Evolutionary conservation across 2,329 filamentous ascomycete genomes (phyloP).

Genomic region (Stagonosporopsis cucurbitacearum): DNA sequence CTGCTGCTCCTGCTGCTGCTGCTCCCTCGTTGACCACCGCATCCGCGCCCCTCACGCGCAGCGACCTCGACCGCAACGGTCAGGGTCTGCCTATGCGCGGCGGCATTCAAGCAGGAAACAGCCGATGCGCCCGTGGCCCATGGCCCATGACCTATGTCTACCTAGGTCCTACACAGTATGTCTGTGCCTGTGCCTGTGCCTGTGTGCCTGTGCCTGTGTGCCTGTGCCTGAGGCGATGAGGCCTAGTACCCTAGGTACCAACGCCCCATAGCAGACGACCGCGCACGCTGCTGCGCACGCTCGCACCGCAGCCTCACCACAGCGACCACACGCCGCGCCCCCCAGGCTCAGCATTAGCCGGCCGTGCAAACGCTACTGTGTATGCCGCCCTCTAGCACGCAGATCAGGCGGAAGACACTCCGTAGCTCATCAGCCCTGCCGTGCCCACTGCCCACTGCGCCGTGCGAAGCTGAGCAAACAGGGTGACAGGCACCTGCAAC

Average conservation of each 20-base stretch:
- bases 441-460: too few relatives aligned
- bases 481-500: too few relatives aligned
- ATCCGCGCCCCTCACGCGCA: constrained; percentile 19
- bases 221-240: too few relatives aligned
- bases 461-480: too few relatives aligned
- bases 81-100: constrained; percentile 19
- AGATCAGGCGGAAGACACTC: constrained; percentile 37
- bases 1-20: too few relatives aligned
- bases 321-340: neutral
- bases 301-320: neutral
- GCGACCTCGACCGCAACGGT: constrained; percentile 12
- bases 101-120: constrained; percentile 30
- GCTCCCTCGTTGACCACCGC: constrained; percentile 20
- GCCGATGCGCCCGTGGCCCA: constrained; percentile 24
- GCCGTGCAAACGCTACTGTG: constrained; percentile 33
- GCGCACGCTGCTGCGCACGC: constrained; percentile 11
- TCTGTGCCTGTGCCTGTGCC: too few relatives aligned
- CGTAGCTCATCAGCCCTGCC: neutral
- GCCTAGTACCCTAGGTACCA: too few relatives aligned
- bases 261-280: neutral
- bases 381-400: constrained; percentile 28
- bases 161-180: too few relatives aligned
- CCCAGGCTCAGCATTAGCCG: constrained; percentile 34
- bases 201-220: too few relatives aligned
- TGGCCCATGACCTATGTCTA: neutral